These are phyloP conservation scores for Ogataea salicorniae DNA, from an alignment of 805 yeast genomes.

Conservation along the genomic window DNA sequence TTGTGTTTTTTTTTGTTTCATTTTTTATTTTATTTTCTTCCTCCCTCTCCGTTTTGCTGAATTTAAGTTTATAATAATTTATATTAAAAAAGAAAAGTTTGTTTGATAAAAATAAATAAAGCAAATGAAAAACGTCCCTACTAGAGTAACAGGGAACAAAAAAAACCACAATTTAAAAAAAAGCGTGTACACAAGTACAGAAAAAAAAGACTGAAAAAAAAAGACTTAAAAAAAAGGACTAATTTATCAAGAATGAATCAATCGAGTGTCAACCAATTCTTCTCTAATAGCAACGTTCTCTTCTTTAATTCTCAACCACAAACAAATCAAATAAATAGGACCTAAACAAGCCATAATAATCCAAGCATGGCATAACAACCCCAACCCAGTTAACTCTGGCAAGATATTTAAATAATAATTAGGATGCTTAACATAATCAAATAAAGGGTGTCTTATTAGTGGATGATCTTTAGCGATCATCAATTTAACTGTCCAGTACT, in stretches of 20 bases:
- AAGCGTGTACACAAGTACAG: no score
- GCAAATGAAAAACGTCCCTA: no score
- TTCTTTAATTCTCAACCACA: conserved; percentile 9
- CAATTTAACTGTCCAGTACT: conserved; percentile 12
- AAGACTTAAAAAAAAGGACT: no score
- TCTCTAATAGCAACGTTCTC: conserved; percentile 8
- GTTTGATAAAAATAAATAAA: no score
- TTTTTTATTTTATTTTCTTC: no score
- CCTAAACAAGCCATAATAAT: conserved; percentile 2
- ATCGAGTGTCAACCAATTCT: conserved; percentile 1
- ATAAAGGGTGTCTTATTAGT: conserved; percentile 11
- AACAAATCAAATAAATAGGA: conserved; percentile 6
- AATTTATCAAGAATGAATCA: no score
- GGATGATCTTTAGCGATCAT: conserved; percentile 15
- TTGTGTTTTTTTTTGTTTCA: background rate
- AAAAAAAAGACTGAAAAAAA: no score
- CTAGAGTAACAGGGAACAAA: no score
- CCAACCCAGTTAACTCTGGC: conserved; percentile 11
- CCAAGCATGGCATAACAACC: conserved; percentile 10
- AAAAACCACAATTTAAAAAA: no score
- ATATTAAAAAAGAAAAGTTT: background rate
- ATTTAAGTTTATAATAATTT: background rate
- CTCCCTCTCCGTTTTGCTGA: no score
- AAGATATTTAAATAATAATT: conserved; percentile 11
- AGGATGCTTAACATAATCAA: conserved; percentile 10